A percentile compares a stretch with the other conserved stretches of the same genome.
Evolutionary conservation across 306 rosid species (phyloP).

Genomic region (Dryas drummondii): DNA sequence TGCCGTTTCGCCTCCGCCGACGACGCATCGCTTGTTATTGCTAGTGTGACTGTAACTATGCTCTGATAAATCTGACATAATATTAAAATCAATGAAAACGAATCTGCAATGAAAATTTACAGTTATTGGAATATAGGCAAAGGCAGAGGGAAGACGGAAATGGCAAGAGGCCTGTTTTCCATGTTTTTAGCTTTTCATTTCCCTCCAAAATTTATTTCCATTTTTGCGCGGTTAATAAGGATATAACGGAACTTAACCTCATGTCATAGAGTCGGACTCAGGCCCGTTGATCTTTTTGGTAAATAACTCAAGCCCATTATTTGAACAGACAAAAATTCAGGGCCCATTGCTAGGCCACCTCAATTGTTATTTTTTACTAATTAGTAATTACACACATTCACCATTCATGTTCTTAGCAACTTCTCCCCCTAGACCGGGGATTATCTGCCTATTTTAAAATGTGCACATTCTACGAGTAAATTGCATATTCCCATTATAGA

Average conservation of each 20-base stretch:
- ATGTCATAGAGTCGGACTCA: too few relatives aligned
- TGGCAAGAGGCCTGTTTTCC: not conserved
- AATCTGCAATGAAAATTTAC: slow-evolving; percentile 1
- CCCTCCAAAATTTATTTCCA: slow-evolving; percentile 11
- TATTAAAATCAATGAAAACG: not conserved
- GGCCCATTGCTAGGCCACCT: too few relatives aligned
- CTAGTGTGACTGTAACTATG: not conserved
- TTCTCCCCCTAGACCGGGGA: too few relatives aligned
- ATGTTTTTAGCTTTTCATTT: not conserved
- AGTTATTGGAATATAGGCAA: not conserved
- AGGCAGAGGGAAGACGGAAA: not conserved
- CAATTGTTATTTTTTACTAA: too few relatives aligned
- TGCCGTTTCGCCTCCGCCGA: not conserved
- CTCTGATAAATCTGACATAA: not conserved
- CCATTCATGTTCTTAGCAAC: too few relatives aligned
- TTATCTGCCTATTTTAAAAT: too few relatives aligned
- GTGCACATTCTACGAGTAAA: too few relatives aligned
- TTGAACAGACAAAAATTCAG: too few relatives aligned
- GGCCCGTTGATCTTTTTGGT: too few relatives aligned
- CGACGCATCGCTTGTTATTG: not conserved
- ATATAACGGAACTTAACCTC: not conserved
- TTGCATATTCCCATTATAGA: too few relatives aligned
- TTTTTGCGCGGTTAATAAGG: not conserved
- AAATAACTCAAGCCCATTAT: too few relatives aligned
- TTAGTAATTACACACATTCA: too few relatives aligned